Conservation (phyloP, 2,329 filamentous ascomycete species). For the Trichoderma sp. region DNA sequence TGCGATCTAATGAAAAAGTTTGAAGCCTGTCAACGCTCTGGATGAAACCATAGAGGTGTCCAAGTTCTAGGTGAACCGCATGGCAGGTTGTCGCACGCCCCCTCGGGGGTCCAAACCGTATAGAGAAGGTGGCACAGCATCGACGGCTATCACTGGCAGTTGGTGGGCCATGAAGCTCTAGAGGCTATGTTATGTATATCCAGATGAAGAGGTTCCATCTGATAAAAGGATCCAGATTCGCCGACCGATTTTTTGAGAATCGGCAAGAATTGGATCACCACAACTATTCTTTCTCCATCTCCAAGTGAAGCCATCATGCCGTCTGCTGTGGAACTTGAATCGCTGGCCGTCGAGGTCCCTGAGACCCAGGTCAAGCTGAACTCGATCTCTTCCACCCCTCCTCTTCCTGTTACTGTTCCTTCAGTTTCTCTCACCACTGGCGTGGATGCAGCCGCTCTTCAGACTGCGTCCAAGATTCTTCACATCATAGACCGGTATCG, state of each 20-base stretch:
- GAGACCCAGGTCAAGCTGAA: neutral
- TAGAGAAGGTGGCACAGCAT: conserved; percentile 17
- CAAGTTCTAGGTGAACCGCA: neutral
- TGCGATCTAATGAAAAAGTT: neutral
- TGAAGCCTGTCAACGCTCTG: neutral
- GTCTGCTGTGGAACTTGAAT: neutral
- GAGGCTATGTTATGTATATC: neutral
- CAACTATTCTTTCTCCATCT: neutral
- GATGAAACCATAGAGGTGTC: neutral
- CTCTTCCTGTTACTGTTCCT: neutral
- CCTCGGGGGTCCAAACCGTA: conserved; percentile 4
- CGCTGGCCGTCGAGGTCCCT: neutral
- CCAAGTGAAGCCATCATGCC: conserved; percentile 5
- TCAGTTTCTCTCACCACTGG: conserved; percentile 13
- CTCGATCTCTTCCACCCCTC: neutral
- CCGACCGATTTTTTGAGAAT: neutral
- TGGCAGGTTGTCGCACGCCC: neutral
- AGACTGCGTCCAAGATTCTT: conserved; percentile 37
- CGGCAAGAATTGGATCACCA: neutral
- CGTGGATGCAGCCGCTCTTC: conserved; percentile 31
- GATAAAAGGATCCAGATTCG: neutral
- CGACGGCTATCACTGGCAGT: neutral
- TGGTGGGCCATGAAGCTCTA: neutral
- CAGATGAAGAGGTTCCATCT: neutral
- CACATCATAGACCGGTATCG: conserved; percentile 42